Conservation (phyloP, 1,139 yeast genomes). For the Saccharomyces hybrid region DNA sequence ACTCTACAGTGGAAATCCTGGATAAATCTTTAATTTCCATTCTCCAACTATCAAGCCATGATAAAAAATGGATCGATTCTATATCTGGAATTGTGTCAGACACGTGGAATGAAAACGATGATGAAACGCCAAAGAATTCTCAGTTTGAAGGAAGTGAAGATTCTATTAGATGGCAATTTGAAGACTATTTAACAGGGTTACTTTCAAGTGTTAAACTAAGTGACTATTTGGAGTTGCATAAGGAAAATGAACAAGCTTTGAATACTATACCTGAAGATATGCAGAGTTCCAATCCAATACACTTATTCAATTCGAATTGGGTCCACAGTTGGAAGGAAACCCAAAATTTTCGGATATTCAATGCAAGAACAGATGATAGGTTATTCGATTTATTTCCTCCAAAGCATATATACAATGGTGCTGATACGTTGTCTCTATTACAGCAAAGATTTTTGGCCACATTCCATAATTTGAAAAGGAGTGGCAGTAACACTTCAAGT, state of each 20-base stretch:
- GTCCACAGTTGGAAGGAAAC: slow-evolving; percentile 59
- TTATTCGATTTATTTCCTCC: slow-evolving; percentile 84
- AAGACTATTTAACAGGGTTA: slow-evolving; percentile 78
- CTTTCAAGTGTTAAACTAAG: slow-evolving; percentile 65
- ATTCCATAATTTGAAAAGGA: slow-evolving; percentile 25
- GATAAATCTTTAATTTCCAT: slow-evolving; percentile 34
- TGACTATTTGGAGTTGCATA: slow-evolving; percentile 42
- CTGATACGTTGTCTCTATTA: slow-evolving; percentile 28
- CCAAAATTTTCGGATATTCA: slow-evolving; percentile 62
- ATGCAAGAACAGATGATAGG: slow-evolving; percentile 72
- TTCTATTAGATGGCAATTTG: slow-evolving; percentile 78
- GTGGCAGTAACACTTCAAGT: background rate
- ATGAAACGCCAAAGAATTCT: slow-evolving; percentile 40
- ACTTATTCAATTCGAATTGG: slow-evolving; percentile 48
- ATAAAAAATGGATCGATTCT: slow-evolving; percentile 58
- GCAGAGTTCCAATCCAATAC: slow-evolving; percentile 36
- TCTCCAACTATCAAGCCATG: slow-evolving; percentile 52
- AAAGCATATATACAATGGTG: slow-evolving; percentile 43
- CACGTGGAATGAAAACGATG: slow-evolving; percentile 39
- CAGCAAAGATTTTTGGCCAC: slow-evolving; percentile 29
- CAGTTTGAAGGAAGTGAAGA: slow-evolving; percentile 77
- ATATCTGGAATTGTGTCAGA: slow-evolving; percentile 22
- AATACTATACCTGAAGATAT: slow-evolving; percentile 20
- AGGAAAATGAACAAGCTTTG: slow-evolving; percentile 30
- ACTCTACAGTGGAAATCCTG: slow-evolving; percentile 40